Evolutionary conservation across 257 asterid species (phyloP).

Genomic region (Solanum bulbocastanum): DNA sequence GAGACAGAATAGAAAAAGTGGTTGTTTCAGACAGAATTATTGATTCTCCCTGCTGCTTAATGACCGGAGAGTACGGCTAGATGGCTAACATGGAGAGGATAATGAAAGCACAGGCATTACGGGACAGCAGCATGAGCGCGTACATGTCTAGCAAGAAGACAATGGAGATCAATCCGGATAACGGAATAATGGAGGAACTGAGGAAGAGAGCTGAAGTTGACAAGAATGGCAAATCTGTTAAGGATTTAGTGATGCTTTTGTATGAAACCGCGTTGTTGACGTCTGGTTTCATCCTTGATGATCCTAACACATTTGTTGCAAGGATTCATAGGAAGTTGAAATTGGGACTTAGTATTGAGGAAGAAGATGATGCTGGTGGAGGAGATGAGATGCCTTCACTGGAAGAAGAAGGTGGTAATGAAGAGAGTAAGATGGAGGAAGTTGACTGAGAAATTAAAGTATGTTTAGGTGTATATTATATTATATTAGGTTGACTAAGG

Average conservation of each 20-base stretch:
- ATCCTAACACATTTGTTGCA: not conserved
- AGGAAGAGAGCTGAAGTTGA: not conserved
- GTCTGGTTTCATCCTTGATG: conserved; percentile 9
- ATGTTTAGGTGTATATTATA: not conserved
- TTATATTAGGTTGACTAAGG: not conserved
- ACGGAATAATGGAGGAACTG: not conserved
- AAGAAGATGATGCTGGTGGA: not conserved
- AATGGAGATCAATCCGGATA: conserved; percentile 6
- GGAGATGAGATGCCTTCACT: not conserved
- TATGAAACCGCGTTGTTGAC: conserved; percentile 4
- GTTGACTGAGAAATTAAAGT: not conserved
- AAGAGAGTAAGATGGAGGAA: not conserved
- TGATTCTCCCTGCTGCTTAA: conserved; percentile 5
- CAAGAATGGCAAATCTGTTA: conserved; percentile 9
- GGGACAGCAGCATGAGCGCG: conserved; percentile 4
- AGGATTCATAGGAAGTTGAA: conserved; percentile 11
- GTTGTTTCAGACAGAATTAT: not conserved
- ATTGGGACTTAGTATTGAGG: conserved; percentile 5
- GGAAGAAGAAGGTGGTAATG: not conserved
- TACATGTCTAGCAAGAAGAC: conserved; percentile 11
- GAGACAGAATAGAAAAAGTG: not conserved
- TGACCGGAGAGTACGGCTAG: conserved; percentile 14
- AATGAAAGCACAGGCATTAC: not conserved
- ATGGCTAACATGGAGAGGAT: not conserved
- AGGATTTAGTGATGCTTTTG: conserved; percentile 2